Base-by-base conservation (phyloP, 2,329 filamentous ascomycete genomes). In the Hymenoscyphus linearis region DNA sequence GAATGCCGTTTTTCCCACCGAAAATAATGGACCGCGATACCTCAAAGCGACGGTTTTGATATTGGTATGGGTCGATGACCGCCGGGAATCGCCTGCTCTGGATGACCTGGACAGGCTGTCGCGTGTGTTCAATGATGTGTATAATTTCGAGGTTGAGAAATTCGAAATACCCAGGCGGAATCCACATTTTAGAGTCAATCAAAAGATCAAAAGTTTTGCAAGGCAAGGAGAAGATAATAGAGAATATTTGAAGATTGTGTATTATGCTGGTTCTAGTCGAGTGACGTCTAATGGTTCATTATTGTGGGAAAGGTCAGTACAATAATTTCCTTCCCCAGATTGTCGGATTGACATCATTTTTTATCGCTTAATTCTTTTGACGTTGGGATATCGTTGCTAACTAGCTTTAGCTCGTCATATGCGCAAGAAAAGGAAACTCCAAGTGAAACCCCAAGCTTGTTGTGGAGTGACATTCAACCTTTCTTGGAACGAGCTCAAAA, bases 221-320 rank as follows among this genome's bases (percentile, higher is more conserved):
- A 22, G 31, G 14, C 16, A 55, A 14, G 54, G 34, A 10, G 55
- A 52, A 12, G 47, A 58, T 36, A 58, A 56, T 25, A 22, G 12
- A 7, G 22, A 47, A 2, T 36, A 60, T 35, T 52, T 63, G 4
- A 63, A 63, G 22, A 60, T 63, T 56, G 55, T 63, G 10, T 63
- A 53, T 35, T 63, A 63, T 18, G 58, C 58, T 40, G 58, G 61
- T 5, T 52, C 58, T 36, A 34, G 58, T 35, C 12, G 35, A 52
- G 26, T 58, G 3, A 47, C 55, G 7, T 18, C 16, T 10, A 58
- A 36, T 6, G 55, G 52, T 14, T 27, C 60, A 14, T 14, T 60
- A 7, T 13, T 55, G 7, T 58, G 57, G 58, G 37, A 31, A 14
- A 52, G 31, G 58, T 60, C 35, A 22, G 58, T 60, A 36, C 35